Evolutionary conservation across 352 stramenopile species (phyloP), one percentile per base, ranked within the genome.

Genomic region (Pythium inflatum): DNA sequence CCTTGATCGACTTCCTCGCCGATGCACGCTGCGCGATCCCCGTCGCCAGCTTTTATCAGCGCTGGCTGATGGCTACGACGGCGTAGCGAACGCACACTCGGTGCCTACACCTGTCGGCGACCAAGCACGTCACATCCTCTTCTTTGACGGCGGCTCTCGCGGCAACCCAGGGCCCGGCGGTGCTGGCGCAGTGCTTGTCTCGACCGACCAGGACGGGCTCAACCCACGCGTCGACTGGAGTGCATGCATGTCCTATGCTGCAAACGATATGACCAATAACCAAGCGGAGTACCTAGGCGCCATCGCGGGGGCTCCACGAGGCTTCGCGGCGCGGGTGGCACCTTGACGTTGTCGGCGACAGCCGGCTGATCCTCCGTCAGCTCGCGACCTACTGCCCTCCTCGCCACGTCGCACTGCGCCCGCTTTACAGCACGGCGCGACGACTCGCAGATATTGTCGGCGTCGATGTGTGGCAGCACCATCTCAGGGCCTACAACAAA

Each of bases 301-400:
- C 30, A 34, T 33, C 3, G 36, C 14, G n/a, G 7, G 46, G 58
- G 2, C 22, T 66, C 8, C 3, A 3, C 4, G 45, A 27, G 5
- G 58, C 58, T 3, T 5, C 9, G 4, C 3, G 5, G 3, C 30
- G 36, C 30, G 27, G 41, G 5, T 46, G 30, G n/a, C n/a, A 12
- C 22, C 28, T 66, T 14, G 12, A 31, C 3, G 58, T 57, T 22
- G 27, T 66, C 18, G 58, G 58, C 20, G 58, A 66, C 58, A 66
- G 58, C 45, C 58, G 38, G 8, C 41, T 66, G 3, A 66, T 66
- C 20, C 30, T 66, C 4, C 3, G 13, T 28, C 41, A 57, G 28
- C n/a, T 57, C 5, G 2, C 7, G 9, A 14, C 22, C 14, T 38
- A 49, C 13, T 45, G n/a, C 9, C 22, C 43, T 5, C 58, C 58